A percentile compares a stretch with the other conserved stretches of the same genome.
Evolutionary conservation across 495 filamentous ascomycete genomes (phyloP).

Genomic region (Penicillium waksmanii): DNA sequence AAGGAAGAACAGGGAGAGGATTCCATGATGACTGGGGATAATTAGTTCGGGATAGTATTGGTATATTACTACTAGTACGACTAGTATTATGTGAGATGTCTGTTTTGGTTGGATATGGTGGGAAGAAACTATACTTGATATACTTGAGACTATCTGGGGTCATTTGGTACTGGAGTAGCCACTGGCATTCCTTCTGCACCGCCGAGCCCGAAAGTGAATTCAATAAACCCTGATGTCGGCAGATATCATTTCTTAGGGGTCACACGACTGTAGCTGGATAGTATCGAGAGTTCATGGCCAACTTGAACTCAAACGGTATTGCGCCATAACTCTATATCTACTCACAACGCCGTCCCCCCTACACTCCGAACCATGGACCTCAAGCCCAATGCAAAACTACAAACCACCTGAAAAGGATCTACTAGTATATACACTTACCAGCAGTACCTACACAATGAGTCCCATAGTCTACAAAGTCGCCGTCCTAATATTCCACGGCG

Average conservation of each 20-base stretch:
- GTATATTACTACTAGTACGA: too few relatives aligned
- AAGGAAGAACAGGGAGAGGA: neutral
- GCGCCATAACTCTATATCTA: slow-evolving; percentile 3
- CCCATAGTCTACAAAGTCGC: slow-evolving; percentile 21
- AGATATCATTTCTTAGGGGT: neutral
- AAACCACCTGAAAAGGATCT: neutral
- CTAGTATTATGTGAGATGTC: too few relatives aligned
- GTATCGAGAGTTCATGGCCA: neutral
- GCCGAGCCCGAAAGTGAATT: neutral
- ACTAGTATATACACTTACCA: too few relatives aligned
- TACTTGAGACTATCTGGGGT: neutral
- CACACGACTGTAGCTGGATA: neutral
- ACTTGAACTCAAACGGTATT: neutral
- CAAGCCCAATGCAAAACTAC: neutral
- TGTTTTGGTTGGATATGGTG: too few relatives aligned
- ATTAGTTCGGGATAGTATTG: too few relatives aligned
- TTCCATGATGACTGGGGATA: too few relatives aligned
- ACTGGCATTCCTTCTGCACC: too few relatives aligned
- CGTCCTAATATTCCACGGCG: slow-evolving; percentile 45
- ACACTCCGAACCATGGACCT: neutral
- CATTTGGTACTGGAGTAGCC: too few relatives aligned
- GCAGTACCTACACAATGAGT: neutral
- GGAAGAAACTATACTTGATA: neutral
- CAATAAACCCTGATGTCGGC: slow-evolving; percentile 1
- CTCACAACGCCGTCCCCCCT: neutral